A percentile compares a stretch with the other conserved stretches of the same genome.
These are phyloP conservation scores for Plasmodium berghei DNA, from an alignment of 169 alveolate species.

Conservation along the genomic window DNA sequence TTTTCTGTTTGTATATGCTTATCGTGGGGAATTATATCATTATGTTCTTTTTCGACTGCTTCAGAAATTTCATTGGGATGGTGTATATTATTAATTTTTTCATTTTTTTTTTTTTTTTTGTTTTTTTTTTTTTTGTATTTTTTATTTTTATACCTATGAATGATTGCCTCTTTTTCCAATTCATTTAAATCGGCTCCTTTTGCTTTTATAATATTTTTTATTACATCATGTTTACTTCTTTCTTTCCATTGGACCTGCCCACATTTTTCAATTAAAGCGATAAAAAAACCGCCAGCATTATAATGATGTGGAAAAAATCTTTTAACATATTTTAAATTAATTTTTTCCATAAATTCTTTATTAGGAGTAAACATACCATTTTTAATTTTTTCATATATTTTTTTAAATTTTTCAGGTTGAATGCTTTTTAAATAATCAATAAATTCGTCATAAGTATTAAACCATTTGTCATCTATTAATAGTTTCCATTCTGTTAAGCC, in stretches of 20 bases:
- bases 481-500: constrained; percentile 87
- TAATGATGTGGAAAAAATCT: constrained; percentile 95
- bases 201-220: not conserved
- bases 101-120: constrained; percentile 13
- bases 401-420: constrained; percentile 32
- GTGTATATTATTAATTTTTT: constrained; percentile 1
- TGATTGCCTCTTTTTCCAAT: not conserved
- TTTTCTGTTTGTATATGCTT: not conserved
- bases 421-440: constrained; percentile 41
- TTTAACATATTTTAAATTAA: constrained; percentile 84
- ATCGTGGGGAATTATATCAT: not conserved
- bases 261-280: constrained; percentile 83
- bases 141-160: constrained; percentile 41
- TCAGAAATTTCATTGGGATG: not conserved
- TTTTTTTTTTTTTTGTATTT: constrained; percentile 14
- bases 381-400: constrained; percentile 76
- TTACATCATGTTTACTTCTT: constrained; percentile 35
- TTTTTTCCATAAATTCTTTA: constrained; percentile 73
- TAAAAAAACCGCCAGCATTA: constrained; percentile 96
- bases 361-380: constrained; percentile 79
- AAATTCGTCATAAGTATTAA: constrained; percentile 66
- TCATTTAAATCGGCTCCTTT: not conserved
- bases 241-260: constrained; percentile 65
- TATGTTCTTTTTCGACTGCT: not conserved
- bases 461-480: constrained; percentile 76